Base-by-base conservation (phyloP, 768 basidiomycete species). In the Boletus pseudo-olivaceus region DNA sequence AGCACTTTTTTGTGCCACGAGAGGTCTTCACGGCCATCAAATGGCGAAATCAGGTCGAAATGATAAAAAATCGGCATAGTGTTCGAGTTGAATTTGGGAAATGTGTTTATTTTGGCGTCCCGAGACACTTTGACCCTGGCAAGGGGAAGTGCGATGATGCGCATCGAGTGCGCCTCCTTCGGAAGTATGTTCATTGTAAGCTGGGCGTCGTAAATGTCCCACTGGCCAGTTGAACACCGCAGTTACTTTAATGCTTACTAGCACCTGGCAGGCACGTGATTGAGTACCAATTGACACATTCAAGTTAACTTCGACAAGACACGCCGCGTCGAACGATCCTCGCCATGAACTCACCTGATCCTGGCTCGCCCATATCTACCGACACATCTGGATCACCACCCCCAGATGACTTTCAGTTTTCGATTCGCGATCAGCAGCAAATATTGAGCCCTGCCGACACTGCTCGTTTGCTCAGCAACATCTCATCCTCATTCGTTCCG, bases 61-160 rank as follows among this genome's bases (percentile, higher is more conserved):
- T 76, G 74, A 58, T 82, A 81, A 62, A 75, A 81, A 14, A 75
- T 70, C 27, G 76, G 63, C 33, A 70, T 57, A 35, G 47, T 49
- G 49, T 63, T 66, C 26, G 55, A 11, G 23, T 47, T 57, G 47
- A 49, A 23, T 39, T 54, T 30, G 23, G 55, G 20, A 34, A 42
- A 40, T 35, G 63, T 49, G 26, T 50, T 56, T 7, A 33, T 32
- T 42, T 45, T 58, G 6, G 53, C 27, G 7, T 53, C 53, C 20
- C 54, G 63, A 23, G 55, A 47, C 20, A 35, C 51, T 54, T 53
- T 58, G 43, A 62, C 54, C 20, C 67, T 68, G 4, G 68, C 54
- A 50, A 80, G 68, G 46, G 78, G 78, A n/a, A 80, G 72, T 47
- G 79, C 74, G 48, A 79, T 66, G 57, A 80, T 78, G 50, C 78